A percentile compares a stretch with the other conserved stretches of the same genome.
phyloP scores from a whole-genome alignment of 2,329 filamentous ascomycete genomes.

The Zopfia rhizophila region DNA sequence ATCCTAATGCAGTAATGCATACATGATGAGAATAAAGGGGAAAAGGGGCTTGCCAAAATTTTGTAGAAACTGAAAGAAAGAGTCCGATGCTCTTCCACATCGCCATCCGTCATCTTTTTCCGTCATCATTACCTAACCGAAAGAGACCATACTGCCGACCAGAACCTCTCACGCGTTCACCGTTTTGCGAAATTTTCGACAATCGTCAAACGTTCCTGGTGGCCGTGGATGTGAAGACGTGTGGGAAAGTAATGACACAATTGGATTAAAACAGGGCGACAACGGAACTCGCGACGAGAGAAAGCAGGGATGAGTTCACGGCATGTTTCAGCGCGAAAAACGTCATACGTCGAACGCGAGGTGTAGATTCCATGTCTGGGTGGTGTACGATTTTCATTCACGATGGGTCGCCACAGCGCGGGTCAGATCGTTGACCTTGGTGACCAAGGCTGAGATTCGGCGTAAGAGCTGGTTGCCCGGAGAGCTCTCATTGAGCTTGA shows the following conservation, averaged over 20 bases:
- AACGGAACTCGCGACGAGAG: slow-evolving; percentile 17
- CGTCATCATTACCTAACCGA: no score
- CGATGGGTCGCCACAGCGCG: slow-evolving; percentile 34
- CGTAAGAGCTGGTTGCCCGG: slow-evolving; percentile 64
- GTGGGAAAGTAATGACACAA: no score
- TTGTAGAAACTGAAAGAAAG: slow-evolving; percentile 3
- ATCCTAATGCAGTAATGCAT: neutral
- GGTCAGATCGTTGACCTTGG: slow-evolving; percentile 45
- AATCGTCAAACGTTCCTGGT: slow-evolving; percentile 1
- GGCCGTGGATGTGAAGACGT: neutral
- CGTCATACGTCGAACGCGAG: slow-evolving; percentile 6
- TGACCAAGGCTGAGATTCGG: slow-evolving; percentile 59
- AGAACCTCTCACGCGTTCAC: neutral
- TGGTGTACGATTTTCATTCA: slow-evolving; percentile 16
- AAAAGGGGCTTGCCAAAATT: slow-evolving; percentile 5
- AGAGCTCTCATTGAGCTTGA: slow-evolving; percentile 63
- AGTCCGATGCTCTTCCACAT: slow-evolving; percentile 20
- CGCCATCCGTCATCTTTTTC: slow-evolving; percentile 1
- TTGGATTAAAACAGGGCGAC: slow-evolving; percentile 8
- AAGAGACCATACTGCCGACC: slow-evolving; percentile 2
- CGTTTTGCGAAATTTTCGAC: slow-evolving; percentile 1
- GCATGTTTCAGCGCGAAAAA: slow-evolving; percentile 45
- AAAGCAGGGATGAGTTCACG: slow-evolving; percentile 19
- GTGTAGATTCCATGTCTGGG: neutral
- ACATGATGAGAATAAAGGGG: slow-evolving; percentile 6